Base-by-base conservation (phyloP, 2,329 filamentous ascomycete species). In the Dissoconium aciculare region DNA sequence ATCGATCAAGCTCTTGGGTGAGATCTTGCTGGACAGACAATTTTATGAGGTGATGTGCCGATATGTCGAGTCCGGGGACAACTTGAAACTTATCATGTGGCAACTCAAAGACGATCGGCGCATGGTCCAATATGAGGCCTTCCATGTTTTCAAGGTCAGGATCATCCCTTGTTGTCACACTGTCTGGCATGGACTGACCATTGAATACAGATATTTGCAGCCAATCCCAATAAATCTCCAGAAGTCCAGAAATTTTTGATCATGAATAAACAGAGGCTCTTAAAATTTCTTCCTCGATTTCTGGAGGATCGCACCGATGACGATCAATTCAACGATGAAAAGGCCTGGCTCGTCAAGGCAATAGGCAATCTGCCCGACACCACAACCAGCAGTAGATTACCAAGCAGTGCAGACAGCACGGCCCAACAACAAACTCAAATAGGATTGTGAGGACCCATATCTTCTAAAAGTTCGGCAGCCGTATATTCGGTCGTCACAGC, bases 121-220 rank as follows among this genome's bases (percentile, higher is more conserved):
- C 57, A 98, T 98, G 85, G 89, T 98, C 39, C 89, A 95, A 58
- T 98, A 98, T 54, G 89, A 98, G 56, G 89, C 85, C 5, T 98
- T 98, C 55, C 89, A 98, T 54, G 87, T 98, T 25, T 98, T 98
- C 69, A 98, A 98, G 65, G 70, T 73, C 38, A 31, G 45, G 26
- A 13, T 13, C 25, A 6, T 28, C 15, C n/a, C 8, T 9, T n/a
- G 13, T 12, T 12, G 9, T 5, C 11, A 13, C 5, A 17, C 16
- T 12, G n/a, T n/a, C n/a, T n/a, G n/a, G n/a, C 19, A 23, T n/a
- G n/a, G 19, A n/a, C 19, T 32, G 26, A 35, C 27, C 4, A 15
- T 17, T 26, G 13, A n/a, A 49, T 21, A 16, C 43, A 73, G 70
- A 87, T 98, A 39, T 98, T 98, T 57, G 89, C 95, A 32, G 89